phyloP scores from a whole-genome alignment of 495 filamentous ascomycete genomes.

The Neurospora sp. region DNA sequence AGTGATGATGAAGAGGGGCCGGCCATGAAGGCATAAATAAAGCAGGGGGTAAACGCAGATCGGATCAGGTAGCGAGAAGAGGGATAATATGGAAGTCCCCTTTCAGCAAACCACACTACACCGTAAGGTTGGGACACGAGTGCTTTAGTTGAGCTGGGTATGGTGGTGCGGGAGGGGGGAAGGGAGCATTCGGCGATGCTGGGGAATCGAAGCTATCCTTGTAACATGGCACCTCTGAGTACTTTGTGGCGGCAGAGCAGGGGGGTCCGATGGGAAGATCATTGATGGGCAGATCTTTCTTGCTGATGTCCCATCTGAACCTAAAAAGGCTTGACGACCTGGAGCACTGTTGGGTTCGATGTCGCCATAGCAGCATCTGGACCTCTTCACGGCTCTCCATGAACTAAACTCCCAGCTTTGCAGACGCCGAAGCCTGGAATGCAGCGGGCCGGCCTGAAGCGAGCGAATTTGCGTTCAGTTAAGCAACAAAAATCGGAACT shows the following conservation, averaged over 20 bases:
- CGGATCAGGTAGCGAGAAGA: slow-evolving; percentile 14
- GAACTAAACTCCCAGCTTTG: background rate
- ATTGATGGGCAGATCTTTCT: slow-evolving; percentile 19
- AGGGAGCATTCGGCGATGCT: slow-evolving; percentile 6
- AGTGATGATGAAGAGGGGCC: slow-evolving; percentile 3
- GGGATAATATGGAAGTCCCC: slow-evolving; percentile 2
- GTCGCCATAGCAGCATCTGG: background rate
- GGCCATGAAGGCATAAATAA: slow-evolving; percentile 4
- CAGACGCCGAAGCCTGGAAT: background rate
- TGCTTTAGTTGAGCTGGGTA: slow-evolving; percentile 5
- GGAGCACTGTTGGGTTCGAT: background rate
- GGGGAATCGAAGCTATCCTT: background rate
- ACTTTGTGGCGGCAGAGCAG: slow-evolving; percentile 5
- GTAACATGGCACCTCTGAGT: slow-evolving; percentile 6
- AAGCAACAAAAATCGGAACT: background rate
- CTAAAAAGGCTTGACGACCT: background rate
- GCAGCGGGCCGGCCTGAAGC: slow-evolving; percentile 4
- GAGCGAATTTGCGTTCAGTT: slow-evolving; percentile 6
- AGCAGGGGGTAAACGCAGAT: slow-evolving; percentile 15
- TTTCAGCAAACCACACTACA: slow-evolving; percentile 1
- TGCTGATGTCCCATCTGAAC: slow-evolving; percentile 10
- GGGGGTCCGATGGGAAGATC: slow-evolving; percentile 15
- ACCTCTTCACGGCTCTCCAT: background rate
- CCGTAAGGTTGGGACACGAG: slow-evolving; percentile 6
- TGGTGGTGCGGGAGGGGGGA: slow-evolving; percentile 10